Evolutionary conservation across 495 filamentous ascomycete species (phyloP).

Genomic region (Cudoniella acicularis): DNA sequence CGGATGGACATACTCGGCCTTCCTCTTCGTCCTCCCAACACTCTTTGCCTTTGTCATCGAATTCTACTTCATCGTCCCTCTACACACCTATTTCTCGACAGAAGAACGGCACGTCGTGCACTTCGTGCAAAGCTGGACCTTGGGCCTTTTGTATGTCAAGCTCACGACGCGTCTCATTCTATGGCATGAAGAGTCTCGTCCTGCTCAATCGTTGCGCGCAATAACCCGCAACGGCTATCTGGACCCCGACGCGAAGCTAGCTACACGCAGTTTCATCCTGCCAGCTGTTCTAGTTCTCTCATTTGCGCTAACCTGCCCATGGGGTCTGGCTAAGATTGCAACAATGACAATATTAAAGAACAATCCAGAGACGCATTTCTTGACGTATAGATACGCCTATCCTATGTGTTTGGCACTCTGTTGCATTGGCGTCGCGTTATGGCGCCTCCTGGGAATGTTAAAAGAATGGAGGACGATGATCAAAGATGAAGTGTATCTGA

Average conservation of each 20-base stretch:
- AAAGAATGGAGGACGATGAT: slow-evolving; percentile 78
- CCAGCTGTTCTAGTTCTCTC: slow-evolving; percentile 59
- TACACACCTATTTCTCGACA: slow-evolving; percentile 69
- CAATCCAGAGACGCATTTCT: slow-evolving; percentile 40
- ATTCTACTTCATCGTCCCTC: slow-evolving; percentile 82
- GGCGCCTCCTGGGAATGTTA: slow-evolving; percentile 58
- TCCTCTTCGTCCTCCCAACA: slow-evolving; percentile 74
- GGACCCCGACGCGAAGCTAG: slow-evolving; percentile 70
- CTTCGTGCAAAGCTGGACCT: slow-evolving; percentile 88
- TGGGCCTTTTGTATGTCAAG: slow-evolving; percentile 89
- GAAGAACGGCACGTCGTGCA: slow-evolving; percentile 70
- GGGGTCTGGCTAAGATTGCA: slow-evolving; percentile 21
- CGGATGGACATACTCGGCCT: slow-evolving; percentile 66
- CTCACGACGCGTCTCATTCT: slow-evolving; percentile 71
- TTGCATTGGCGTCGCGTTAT: slow-evolving; percentile 35
- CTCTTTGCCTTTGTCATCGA: slow-evolving; percentile 81
- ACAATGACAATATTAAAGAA: slow-evolving; percentile 31
- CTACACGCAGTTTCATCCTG: slow-evolving; percentile 79
- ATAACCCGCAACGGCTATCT: slow-evolving; percentile 78
- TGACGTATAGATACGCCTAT: slow-evolving; percentile 71
- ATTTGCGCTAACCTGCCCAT: slow-evolving; percentile 45
- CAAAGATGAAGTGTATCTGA: slow-evolving; percentile 91
- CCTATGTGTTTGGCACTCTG: slow-evolving; percentile 31
- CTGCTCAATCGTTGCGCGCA: slow-evolving; percentile 67
- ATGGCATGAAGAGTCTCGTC: slow-evolving; percentile 58